A percentile compares a stretch with the other conserved stretches of the same genome.
phyloP scores from a whole-genome alignment of 805 yeast genomes.

The Spathaspora hagerdaliae region DNA sequence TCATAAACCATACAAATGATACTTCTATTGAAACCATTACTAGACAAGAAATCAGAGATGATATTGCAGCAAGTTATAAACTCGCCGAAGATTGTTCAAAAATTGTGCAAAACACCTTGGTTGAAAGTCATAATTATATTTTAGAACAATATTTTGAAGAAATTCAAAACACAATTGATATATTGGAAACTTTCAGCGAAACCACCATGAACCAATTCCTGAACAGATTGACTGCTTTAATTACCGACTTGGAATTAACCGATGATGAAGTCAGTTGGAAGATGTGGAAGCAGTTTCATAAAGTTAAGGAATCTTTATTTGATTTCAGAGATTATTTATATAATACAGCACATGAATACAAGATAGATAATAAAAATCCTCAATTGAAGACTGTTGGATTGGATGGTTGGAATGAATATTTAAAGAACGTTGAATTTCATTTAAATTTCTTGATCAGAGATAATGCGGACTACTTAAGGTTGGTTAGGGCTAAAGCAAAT shows the following conservation, averaged over 20 bases:
- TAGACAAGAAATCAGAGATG: constrained; percentile 35
- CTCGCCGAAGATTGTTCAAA: constrained; percentile 17
- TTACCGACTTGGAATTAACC: constrained; percentile 11
- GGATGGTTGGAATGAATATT: constrained; percentile 28
- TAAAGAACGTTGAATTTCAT: constrained; percentile 40
- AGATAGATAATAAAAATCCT: constrained; percentile 8
- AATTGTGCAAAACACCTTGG: constrained; percentile 21
- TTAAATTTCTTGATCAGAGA: constrained; percentile 52
- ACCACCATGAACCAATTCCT: constrained; percentile 63
- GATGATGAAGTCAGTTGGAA: constrained; percentile 32
- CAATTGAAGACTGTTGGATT: constrained; percentile 45
- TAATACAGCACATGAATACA: constrained; percentile 20
- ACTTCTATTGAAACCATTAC: constrained; percentile 16
- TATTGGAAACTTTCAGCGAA: constrained; percentile 72
- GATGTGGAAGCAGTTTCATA: constrained; percentile 61
- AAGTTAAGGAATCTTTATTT: constrained; percentile 51
- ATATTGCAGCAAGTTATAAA: constrained; percentile 21
- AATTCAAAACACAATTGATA: constrained; percentile 50
- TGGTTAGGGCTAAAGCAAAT: constrained; percentile 41
- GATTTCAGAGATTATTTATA: constrained; percentile 50
- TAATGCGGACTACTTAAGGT: constrained; percentile 51
- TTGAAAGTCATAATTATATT: constrained; percentile 22
- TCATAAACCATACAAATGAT: constrained; percentile 19
- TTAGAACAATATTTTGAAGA: constrained; percentile 26
- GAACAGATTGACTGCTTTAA: constrained; percentile 46